phyloP scores from a whole-genome alignment of 768 basidiomycete species.

The Mycena sanguinolenta region DNA sequence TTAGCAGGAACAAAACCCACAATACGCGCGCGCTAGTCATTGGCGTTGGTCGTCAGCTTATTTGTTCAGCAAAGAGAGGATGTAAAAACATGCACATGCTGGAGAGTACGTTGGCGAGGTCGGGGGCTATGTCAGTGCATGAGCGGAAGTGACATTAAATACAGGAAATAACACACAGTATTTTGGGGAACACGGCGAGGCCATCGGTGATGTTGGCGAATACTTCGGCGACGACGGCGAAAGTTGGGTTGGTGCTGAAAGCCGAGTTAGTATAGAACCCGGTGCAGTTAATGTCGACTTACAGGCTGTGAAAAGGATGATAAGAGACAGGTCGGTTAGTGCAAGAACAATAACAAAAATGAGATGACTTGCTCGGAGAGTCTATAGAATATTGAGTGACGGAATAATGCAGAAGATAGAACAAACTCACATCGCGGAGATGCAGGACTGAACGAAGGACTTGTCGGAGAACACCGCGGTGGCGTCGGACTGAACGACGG shows the following conservation, averaged over 20 bases:
- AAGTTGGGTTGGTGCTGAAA: slow-evolving; percentile 80
- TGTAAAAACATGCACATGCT: too few species aligned
- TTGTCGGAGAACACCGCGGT: slow-evolving; percentile 90
- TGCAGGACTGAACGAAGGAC: slow-evolving; percentile 93
- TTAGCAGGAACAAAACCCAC: too few species aligned
- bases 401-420: slow-evolving; percentile 24
- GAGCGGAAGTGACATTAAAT: too few species aligned
- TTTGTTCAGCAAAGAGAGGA: too few species aligned
- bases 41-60: too few species aligned
- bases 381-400: too few species aligned
- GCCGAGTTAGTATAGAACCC: slow-evolving; percentile 26
- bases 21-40: too few species aligned
- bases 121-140: too few species aligned
- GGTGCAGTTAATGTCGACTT: slow-evolving; percentile 47
- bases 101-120: too few species aligned
- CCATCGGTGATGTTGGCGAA: slow-evolving; percentile 92
- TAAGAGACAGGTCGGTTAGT: slow-evolving; percentile 40
- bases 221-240: too few species aligned
- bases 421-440: slow-evolving; percentile 84
- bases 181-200: slow-evolving; percentile 92
- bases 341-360: slow-evolving; percentile 17
- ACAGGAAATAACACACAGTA: slow-evolving; percentile 73
- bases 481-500: slow-evolving; percentile 94
- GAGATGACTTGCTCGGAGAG: slow-evolving; percentile 75
- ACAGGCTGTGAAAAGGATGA: slow-evolving; percentile 68